These are phyloP conservation scores for Coemansia pectinata DNA, from an alignment of 192 early-diverging fungal species.

Conservation along the genomic window DNA sequence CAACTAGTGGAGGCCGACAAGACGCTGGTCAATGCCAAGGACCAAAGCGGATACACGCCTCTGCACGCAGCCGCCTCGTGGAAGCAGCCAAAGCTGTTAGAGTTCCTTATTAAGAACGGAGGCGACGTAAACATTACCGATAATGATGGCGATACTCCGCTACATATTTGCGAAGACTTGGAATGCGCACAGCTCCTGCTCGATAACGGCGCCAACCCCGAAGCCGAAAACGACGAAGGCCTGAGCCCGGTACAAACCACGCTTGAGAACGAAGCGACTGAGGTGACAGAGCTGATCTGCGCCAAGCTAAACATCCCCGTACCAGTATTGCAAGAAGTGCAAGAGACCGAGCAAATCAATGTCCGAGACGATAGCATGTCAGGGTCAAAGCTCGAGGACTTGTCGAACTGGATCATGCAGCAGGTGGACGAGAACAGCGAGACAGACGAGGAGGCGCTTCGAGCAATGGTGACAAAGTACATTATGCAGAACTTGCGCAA, in stretches of 20 bases:
- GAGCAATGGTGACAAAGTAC: constrained; percentile 58
- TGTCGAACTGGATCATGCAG: constrained; percentile 62
- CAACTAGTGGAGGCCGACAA: constrained; percentile 57
- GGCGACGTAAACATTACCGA: constrained; percentile 74
- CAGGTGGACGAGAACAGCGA: constrained; percentile 56
- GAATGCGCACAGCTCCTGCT: constrained; percentile 69
- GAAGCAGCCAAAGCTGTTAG: constrained; percentile 64
- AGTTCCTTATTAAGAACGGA: constrained; percentile 63
- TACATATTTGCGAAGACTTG: constrained; percentile 72
- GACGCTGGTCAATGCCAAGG: constrained; percentile 63
- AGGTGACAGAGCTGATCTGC: constrained; percentile 65
- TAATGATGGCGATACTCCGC: constrained; percentile 78
- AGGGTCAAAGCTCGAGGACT: constrained; percentile 50
- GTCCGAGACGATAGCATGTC: constrained; percentile 28
- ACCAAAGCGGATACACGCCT: constrained; percentile 79
- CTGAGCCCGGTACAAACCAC: constrained; percentile 55
- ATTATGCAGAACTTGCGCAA: constrained; percentile 47
- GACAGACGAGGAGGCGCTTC: constrained; percentile 61
- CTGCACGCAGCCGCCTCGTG: constrained; percentile 81
- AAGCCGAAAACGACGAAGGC: constrained; percentile 64
- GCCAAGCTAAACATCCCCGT: constrained; percentile 58
- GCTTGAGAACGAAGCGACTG: constrained; percentile 63
- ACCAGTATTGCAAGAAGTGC: constrained; percentile 43
- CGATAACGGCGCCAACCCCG: constrained; percentile 69
- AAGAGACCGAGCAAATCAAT: constrained; percentile 19